Conservation (phyloP, 495 filamentous ascomycete species). For the Cetradonia linearis region DNA sequence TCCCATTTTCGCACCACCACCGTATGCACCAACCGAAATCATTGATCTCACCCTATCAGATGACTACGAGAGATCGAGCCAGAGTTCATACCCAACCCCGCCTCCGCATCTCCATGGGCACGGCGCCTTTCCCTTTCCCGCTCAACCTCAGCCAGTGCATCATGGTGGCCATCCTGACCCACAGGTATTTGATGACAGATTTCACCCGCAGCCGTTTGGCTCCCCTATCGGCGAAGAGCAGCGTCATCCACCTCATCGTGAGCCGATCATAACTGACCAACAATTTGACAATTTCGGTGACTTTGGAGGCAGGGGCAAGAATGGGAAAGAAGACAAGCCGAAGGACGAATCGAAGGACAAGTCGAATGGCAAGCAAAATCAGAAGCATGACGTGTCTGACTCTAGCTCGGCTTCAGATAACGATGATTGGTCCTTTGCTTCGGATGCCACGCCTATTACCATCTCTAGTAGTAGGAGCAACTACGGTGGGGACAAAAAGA, state of each 20-base stretch:
- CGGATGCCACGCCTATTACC: background rate
- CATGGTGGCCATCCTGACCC: background rate
- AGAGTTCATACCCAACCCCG: background rate
- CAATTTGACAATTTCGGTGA: background rate
- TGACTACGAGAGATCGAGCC: conserved; percentile 14
- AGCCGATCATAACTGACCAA: no score
- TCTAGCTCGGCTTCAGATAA: conserved; percentile 1
- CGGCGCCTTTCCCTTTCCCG: background rate
- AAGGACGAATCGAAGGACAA: no score
- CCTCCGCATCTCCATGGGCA: background rate
- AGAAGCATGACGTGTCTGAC: conserved; percentile 4
- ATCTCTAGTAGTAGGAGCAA: conserved; percentile 6
- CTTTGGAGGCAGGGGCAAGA: background rate
- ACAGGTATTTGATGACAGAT: background rate
- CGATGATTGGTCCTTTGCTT: background rate
- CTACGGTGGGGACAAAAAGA: conserved; percentile 3
- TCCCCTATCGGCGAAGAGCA: conserved; percentile 5
- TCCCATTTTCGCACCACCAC: background rate
- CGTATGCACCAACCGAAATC: background rate
- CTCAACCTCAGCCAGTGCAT: background rate
- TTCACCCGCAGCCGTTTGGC: background rate
- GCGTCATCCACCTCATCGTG: background rate
- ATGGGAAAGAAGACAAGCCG: background rate
- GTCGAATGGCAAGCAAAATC: background rate
- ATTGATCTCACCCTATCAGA: conserved; percentile 16